Percentiles rank a stretch among this genome's conserved stretches.
Evolutionary conservation across 2,329 filamentous ascomycete genomes (phyloP).

Genomic region (Ceratocystis eucalypticola): DNA sequence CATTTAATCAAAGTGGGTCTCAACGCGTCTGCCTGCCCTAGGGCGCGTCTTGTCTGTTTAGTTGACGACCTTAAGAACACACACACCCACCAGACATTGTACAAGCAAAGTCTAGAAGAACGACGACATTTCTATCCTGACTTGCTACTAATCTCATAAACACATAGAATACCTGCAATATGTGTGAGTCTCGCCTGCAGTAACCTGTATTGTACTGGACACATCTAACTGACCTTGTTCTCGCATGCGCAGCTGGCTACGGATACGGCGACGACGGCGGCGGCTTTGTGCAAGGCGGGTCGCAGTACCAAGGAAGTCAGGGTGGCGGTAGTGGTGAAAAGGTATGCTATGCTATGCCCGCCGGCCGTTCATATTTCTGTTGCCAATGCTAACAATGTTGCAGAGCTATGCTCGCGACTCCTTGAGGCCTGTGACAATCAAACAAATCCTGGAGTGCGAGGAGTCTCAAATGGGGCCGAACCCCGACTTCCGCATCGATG

Average conservation of each 20-base stretch:
- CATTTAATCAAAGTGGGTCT: slow-evolving; percentile 3
- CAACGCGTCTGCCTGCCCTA: slow-evolving; percentile 2
- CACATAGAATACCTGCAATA: not conserved
- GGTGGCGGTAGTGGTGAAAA: slow-evolving; percentile 33
- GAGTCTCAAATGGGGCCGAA: slow-evolving; percentile 53
- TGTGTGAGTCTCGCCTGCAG: not conserved
- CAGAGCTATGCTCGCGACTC: slow-evolving; percentile 65
- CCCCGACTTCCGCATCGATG: slow-evolving; percentile 68
- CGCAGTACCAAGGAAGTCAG: slow-evolving; percentile 43
- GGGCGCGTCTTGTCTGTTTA: not conserved
- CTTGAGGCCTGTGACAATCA: slow-evolving; percentile 85
- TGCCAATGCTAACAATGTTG: not conserved
- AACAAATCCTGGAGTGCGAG: slow-evolving; percentile 76
- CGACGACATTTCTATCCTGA: not conserved
- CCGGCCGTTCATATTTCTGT: not conserved
- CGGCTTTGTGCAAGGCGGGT: slow-evolving; percentile 47
- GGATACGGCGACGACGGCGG: slow-evolving; percentile 47
- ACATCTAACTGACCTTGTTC: not conserved
- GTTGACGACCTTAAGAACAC: not conserved
- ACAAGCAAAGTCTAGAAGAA: not conserved
- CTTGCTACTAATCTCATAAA: not conserved
- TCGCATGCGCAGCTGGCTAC: slow-evolving; percentile 14
- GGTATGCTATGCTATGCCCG: slow-evolving; percentile 25
- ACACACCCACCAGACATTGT: not conserved
- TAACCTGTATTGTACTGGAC: not conserved